Percentiles rank a stretch among this genome's conserved stretches.
phyloP scores from a whole-genome alignment of 2,329 filamentous ascomycete genomes.

The Alternaria gansuensis region DNA sequence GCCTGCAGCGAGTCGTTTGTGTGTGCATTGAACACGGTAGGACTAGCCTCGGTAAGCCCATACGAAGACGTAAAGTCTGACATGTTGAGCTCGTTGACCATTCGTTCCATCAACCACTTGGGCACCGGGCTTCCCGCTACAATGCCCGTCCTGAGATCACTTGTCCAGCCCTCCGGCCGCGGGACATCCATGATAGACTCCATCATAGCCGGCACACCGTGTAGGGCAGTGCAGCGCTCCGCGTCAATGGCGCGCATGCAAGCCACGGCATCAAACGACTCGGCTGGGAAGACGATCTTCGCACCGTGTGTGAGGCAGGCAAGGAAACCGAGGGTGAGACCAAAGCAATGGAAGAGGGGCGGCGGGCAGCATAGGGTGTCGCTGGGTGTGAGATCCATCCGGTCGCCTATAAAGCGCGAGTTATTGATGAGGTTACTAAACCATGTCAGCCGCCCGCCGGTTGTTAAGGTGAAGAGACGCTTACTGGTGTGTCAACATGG shows the following conservation, averaged over 20 bases:
- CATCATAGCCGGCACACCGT: slow-evolving; percentile 87
- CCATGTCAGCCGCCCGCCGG: slow-evolving; percentile 1
- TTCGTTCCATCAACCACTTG: slow-evolving; percentile 74
- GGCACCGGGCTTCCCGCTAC: slow-evolving; percentile 82
- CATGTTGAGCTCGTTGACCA: slow-evolving; percentile 78
- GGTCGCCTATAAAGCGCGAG: slow-evolving; percentile 65
- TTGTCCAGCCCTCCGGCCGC: slow-evolving; percentile 57
- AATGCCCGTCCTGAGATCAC: slow-evolving; percentile 73
- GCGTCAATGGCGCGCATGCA: slow-evolving; percentile 69
- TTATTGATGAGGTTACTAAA: slow-evolving; percentile 53
- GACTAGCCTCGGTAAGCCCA: slow-evolving; percentile 78
- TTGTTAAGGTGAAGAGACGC: not conserved
- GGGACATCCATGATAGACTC: slow-evolving; percentile 67
- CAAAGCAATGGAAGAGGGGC: slow-evolving; percentile 87
- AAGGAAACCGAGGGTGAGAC: slow-evolving; percentile 78
- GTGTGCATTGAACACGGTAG: slow-evolving; percentile 82
- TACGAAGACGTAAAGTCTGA: slow-evolving; percentile 68
- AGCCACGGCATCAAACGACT: slow-evolving; percentile 74
- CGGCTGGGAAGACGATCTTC: slow-evolving; percentile 76
- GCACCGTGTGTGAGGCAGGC: slow-evolving; percentile 77
- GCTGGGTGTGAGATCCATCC: slow-evolving; percentile 71
- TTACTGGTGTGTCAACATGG: slow-evolving; percentile 53
- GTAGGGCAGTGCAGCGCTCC: slow-evolving; percentile 70
- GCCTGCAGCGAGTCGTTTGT: slow-evolving; percentile 74
- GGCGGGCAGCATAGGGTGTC: slow-evolving; percentile 83